Conservation (phyloP, 1,284 basidiomycete genomes). For the Bjerkandera adusta region DNA sequence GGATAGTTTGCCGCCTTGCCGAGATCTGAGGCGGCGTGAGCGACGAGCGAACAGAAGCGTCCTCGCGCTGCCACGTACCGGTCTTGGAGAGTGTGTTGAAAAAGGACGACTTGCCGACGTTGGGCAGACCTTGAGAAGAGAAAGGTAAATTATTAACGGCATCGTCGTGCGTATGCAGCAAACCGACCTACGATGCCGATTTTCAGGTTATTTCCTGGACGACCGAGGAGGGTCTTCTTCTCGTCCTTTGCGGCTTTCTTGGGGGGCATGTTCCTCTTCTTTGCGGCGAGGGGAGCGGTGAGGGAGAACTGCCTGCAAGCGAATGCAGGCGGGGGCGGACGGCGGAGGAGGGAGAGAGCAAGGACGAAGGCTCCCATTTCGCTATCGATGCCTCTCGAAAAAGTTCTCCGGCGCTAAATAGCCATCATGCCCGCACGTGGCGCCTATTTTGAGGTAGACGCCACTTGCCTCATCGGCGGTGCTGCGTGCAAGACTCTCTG, state of each 20-base stretch:
- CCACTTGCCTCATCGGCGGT: too few species aligned
- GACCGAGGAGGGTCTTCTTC: constrained; percentile 85
- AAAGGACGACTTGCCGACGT: constrained; percentile 93
- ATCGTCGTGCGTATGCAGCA: constrained; percentile 18
- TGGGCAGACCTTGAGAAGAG: constrained; percentile 80
- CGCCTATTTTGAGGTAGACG: too few species aligned
- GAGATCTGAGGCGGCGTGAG: constrained; percentile 57
- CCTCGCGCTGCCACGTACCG: constrained; percentile 40
- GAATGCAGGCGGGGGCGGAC: constrained; percentile 10
- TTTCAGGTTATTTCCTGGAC: constrained; percentile 92
- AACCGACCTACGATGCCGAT: constrained; percentile 94
- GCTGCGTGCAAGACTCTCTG: too few species aligned
- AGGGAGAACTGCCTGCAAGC: constrained; percentile 25
- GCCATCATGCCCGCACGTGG: too few species aligned
- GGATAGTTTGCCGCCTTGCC: constrained; percentile 99
- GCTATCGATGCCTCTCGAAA: constrained; percentile 14
- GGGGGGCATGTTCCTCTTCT: constrained; percentile 78
- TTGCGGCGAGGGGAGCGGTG: constrained; percentile 23
- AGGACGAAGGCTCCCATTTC: constrained; percentile 8
- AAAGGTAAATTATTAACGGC: constrained; percentile 14
- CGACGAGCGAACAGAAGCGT: constrained; percentile 6
- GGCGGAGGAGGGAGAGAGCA: constrained; percentile 11
- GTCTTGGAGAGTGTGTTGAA: constrained; percentile 96
- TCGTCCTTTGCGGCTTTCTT: constrained; percentile 75
- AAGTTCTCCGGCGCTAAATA: constrained; percentile 10